Base-by-base conservation (phyloP, 2,329 filamentous ascomycete species). In the Venturia carpophila region DNA sequence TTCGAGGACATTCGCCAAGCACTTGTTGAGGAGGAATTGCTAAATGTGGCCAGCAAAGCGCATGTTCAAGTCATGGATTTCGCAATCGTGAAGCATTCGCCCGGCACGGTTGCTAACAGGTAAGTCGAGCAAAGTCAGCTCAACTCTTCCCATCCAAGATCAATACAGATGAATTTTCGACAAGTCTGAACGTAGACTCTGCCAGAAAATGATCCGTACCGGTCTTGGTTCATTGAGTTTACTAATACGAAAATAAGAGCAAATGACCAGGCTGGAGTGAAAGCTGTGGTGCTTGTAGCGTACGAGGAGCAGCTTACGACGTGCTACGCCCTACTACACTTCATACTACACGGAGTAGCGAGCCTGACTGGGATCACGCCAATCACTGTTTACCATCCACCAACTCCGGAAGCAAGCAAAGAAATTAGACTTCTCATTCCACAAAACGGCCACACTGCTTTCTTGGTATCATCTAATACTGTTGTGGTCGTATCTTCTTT, bases 51-150 rank as follows among this genome's bases (percentile, higher is more conserved):
- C 17, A 78, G 84, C 21, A 78, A 82, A 10, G 74, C 81, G 5
- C 83, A 86, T 2, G 84, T 93, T 64, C 88, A 89, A 70, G 79
- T 96, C 45, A 75, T 95, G 65, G 93, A 97, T 75, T 90, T 97
- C 69, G 84, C 87, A 10, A 88, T 91, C 68, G 83, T 86, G 66
- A 73, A 74, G 42, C 19, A 34, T 11, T 27, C 30, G n/a, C 11
- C 21, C 15, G 21, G n/a, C 24, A 24, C 47, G 24, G 21, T 64
- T 58, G 63, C 37, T 7, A 27, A 52, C 41, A 39, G 41, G 24
- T 27, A 27, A 55, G 62, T 34, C 7, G 11, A 37, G n/a, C 7
- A 10, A 15, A 30, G 19, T 27, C 19, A 62, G 6, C 1, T 65
- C 13, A 3, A 27, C 17, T 27, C 10, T 2, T 52, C n/a, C 21